Percentiles rank a stretch among this genome's conserved stretches.
These are phyloP conservation scores for Monosporozyma aerobia DNA, from an alignment of 805 yeast genomes.

Conservation along the genomic window DNA sequence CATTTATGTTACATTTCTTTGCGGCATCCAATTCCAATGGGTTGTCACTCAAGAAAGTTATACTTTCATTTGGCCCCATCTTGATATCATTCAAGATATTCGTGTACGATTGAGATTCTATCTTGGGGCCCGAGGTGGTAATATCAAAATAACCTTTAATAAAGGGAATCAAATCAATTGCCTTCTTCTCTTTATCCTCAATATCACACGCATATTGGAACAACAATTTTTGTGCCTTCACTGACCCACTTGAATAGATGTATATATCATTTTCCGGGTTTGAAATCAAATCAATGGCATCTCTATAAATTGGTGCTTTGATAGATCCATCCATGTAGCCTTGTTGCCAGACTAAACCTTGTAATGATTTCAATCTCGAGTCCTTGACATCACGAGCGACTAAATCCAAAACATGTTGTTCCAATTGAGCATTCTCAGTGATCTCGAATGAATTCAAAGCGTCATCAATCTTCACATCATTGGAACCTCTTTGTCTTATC, in stretches of 20 bases:
- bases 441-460: conserved; percentile 23
- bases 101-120: conserved; percentile 45
- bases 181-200: conserved; percentile 14
- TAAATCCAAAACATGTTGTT: conserved; percentile 43
- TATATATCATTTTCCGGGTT: conserved; percentile 39
- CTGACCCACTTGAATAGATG: conserved; percentile 85
- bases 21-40: conserved; percentile 74
- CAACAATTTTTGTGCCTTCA: conserved; percentile 74
- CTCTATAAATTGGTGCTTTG: conserved; percentile 66
- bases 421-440: conserved; percentile 29
- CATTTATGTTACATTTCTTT: conserved; percentile 46
- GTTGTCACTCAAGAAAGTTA: conserved; percentile 74
- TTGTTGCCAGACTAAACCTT: conserved; percentile 72
- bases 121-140: conserved; percentile 69
- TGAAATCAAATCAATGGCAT: conserved; percentile 53
- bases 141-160: conserved; percentile 76
- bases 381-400: conserved; percentile 69
- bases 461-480: conserved; percentile 15
- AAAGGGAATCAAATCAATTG: conserved; percentile 42
- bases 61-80: conserved; percentile 20
- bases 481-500: conserved; percentile 16
- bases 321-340: conserved; percentile 76
- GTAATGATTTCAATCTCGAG: conserved; percentile 64
- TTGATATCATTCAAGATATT: conserved; percentile 41
- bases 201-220: conserved; percentile 34